phyloP scores from a whole-genome alignment of 73 alveolate genomes.

The Paramecium bursaria region DNA sequence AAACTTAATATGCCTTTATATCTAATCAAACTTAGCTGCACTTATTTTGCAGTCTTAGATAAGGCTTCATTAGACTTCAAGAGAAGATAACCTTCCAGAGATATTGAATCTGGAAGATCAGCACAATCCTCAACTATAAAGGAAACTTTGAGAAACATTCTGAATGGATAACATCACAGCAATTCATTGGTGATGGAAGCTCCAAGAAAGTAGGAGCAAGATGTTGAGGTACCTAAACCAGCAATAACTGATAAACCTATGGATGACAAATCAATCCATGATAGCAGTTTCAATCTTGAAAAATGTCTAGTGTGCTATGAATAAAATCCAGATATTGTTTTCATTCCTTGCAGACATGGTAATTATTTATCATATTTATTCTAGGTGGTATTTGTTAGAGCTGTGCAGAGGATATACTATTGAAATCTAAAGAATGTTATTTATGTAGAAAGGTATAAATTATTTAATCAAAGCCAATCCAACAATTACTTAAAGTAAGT shows the following conservation, averaged over 20 bases:
- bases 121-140: neutral
- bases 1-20: slow-evolving; percentile 41
- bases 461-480: too few relatives aligned
- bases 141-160: slow-evolving; percentile 43
- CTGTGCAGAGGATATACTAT: slow-evolving; percentile 37
- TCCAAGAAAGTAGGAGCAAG: slow-evolving; percentile 11
- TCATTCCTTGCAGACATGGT: slow-evolving; percentile 60
- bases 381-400: slow-evolving; percentile 31
- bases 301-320: slow-evolving; percentile 56
- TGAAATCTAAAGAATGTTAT: slow-evolving; percentile 11
- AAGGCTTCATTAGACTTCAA: slow-evolving; percentile 30
- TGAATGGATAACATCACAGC: neutral
- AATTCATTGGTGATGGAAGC: slow-evolving; percentile 29
- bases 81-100: neutral
- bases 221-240: slow-evolving; percentile 29
- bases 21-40: slow-evolving; percentile 34
- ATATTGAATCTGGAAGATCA: slow-evolving; percentile 37
- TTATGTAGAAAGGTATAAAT: too few relatives aligned
- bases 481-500: too few relatives aligned
- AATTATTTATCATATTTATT: too few relatives aligned
- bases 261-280: slow-evolving; percentile 16
- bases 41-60: slow-evolving; percentile 48
- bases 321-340: slow-evolving; percentile 34
- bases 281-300: slow-evolving; percentile 12
- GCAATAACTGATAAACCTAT: slow-evolving; percentile 55